Conservation (phyloP, 306 rosid genomes). For the Vigna unguiculata region DNA sequence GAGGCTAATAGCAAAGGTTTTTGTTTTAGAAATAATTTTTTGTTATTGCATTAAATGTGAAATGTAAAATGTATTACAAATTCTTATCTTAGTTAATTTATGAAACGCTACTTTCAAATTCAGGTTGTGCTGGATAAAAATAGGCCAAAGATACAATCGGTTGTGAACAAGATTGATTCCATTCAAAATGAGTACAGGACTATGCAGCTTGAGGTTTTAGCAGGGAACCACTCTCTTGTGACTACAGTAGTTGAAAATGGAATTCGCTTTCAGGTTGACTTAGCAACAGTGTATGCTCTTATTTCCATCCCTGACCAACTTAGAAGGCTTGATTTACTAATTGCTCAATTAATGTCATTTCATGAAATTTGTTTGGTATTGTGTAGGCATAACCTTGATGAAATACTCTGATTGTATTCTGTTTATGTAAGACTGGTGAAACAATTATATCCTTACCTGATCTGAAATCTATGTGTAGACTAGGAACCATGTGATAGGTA, state of each 20-base stretch:
- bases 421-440: slow-evolving; percentile 8
- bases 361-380: slow-evolving; percentile 15
- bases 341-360: slow-evolving; percentile 29
- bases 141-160: slow-evolving; percentile 87
- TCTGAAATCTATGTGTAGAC: slow-evolving; percentile 26
- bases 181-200: slow-evolving; percentile 92
- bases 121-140: slow-evolving; percentile 95
- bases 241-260: slow-evolving; percentile 89
- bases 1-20: slow-evolving; percentile 88
- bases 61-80: slow-evolving; percentile 27
- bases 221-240: slow-evolving; percentile 94
- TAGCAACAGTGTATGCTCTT: slow-evolving; percentile 85
- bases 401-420: slow-evolving; percentile 24
- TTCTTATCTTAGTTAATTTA: slow-evolving; percentile 30
- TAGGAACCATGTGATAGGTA: slow-evolving; percentile 3
- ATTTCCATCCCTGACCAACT: slow-evolving; percentile 43
- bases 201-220: slow-evolving; percentile 95
- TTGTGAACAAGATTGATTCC: slow-evolving; percentile 82
- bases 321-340: slow-evolving; percentile 37
- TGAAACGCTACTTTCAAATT: slow-evolving; percentile 39
- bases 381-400: slow-evolving; percentile 2
- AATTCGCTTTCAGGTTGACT: slow-evolving; percentile 85
- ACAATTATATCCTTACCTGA: slow-evolving; percentile 1
- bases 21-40: slow-evolving; percentile 3
- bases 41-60: slow-evolving; percentile 8